Evolutionary conservation across 75 land plant genomes (phyloP).

Genomic region (Pseudotsuga menziesii): DNA sequence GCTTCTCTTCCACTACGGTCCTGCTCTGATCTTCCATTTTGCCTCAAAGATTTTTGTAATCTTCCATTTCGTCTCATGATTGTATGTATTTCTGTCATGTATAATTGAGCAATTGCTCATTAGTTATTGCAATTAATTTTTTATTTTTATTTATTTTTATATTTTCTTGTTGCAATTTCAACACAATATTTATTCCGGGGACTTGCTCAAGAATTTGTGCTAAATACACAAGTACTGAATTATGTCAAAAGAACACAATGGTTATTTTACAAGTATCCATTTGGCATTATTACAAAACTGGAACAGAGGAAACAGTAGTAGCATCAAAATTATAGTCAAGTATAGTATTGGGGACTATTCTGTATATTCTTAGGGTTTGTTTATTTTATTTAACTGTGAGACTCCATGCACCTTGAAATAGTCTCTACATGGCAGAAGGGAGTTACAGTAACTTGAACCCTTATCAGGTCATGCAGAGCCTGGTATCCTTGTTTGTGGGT

Average conservation of each 20-base stretch:
- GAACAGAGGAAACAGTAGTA: too few species aligned
- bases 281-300: neutral
- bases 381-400: neutral
- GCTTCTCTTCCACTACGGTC: neutral
- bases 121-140: neutral
- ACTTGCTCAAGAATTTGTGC: neutral
- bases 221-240: neutral
- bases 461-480: neutral
- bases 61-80: neutral
- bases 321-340: too few species aligned
- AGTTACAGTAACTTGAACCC: neutral
- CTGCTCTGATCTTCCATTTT: neutral
- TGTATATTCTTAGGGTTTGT: neutral
- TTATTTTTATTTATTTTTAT: too few species aligned
- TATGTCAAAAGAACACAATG: neutral
- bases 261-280: neutral
- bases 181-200: neutral
- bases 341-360: too few species aligned
- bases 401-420: conserved; percentile 1
- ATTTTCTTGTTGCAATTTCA: neutral
- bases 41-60: neutral
- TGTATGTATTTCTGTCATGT: neutral
- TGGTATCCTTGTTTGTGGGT: neutral
- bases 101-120: neutral
- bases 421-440: neutral